Base-by-base conservation (phyloP, 495 filamentous ascomycete genomes). In the Penicillium riverlandense region DNA sequence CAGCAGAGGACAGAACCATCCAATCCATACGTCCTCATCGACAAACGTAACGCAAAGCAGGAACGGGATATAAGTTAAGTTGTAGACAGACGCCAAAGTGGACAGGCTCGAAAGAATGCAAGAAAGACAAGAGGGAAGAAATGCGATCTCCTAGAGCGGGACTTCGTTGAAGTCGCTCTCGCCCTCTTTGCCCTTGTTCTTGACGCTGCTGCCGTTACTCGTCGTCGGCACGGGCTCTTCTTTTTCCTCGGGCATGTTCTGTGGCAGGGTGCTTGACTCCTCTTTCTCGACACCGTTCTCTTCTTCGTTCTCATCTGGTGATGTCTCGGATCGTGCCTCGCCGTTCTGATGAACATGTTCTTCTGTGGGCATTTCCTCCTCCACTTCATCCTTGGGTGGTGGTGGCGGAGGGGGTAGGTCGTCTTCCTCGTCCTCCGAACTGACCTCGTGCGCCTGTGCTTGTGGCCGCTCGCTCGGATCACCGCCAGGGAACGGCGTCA, bases 131-230 rank as follows among this genome's bases (percentile, higher is more conserved):
- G 32, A 12, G 32, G 6, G 22, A 22, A 3, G 22, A 6, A 3
- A 22, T 3, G 22, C 22, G 22, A 22, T 22, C 6, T 22, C 22
- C 22, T 22, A 68, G 27, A 70, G 63, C 29, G 67, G 61, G 7
- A 70, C 62, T 53, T 70, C 67, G 13, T 68, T 68, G 41, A 70
- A 67, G 40, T 70, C 67, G 7, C 61, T 49, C 37, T 70, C 61
- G 16, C 52, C 57, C 45, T 67, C 64, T 39, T 64, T 67, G 12
- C 45, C 50, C 39, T 67, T 67, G 28, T 48, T 42, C 48, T 67
- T 65, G 6, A 32, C 8, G 28, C 29, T 55, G 47, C 16, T 29
- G 13, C 33, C 43, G 37, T 30, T 46, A 22, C 22, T 22, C 22
- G 22, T 22, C 16, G 48, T 36, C 11, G 35, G 9, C 42, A 38